Evolutionary conservation across 495 filamentous ascomycete species (phyloP), one percentile per base, ranked within the genome.

Genomic region (Annulohypoxylon nitens): DNA sequence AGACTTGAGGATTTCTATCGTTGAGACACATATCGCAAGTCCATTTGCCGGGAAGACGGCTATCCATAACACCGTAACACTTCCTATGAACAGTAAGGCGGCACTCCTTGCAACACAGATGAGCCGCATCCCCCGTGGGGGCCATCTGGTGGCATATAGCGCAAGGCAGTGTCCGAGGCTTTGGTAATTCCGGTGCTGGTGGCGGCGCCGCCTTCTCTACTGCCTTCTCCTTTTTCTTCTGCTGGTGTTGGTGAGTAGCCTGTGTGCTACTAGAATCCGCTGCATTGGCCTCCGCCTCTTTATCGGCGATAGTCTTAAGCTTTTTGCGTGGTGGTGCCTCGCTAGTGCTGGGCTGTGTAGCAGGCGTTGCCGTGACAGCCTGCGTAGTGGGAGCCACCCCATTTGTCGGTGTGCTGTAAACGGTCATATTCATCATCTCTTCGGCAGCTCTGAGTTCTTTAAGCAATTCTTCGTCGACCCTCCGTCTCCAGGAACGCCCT

Each of bases 11-110:
- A 67, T 88, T 93, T 74, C 93, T 92, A 75, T 99, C 96, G 77
- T 99, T 99, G 11, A 89, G 84, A 82, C 96, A 99, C 88, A 93
- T 95, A 81, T 99, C 96, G 80, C 96, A 99, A 18, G 92, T 86
- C 96, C 96, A 99, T 81, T 97, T 97, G 59, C 86, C 87, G 30
- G 86, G 85, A 45, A 88, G 88, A n/a, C 90, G 88, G 51, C 86
- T 86, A 30, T 93, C 90, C 2, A 88, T 80, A 34, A 98, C 86
- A 16, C 96, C 96, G 79, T 98, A 99, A 79, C 96, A 99, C 63
- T 90, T 90, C 48, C 92, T 90, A 79, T 99, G 96, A n/a, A 99
- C 95, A 0, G 94, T 93, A 75, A 99, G 83, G 53, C 93, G 91
- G 78, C 96, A 99, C 75, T 95, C 92, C 62, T 86, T 86, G 76